A percentile compares a stretch with the other conserved stretches of the same genome.
These are phyloP conservation scores for Cenococcum geophilum DNA, from an alignment of 495 filamentous ascomycete species.

Conservation along the genomic window DNA sequence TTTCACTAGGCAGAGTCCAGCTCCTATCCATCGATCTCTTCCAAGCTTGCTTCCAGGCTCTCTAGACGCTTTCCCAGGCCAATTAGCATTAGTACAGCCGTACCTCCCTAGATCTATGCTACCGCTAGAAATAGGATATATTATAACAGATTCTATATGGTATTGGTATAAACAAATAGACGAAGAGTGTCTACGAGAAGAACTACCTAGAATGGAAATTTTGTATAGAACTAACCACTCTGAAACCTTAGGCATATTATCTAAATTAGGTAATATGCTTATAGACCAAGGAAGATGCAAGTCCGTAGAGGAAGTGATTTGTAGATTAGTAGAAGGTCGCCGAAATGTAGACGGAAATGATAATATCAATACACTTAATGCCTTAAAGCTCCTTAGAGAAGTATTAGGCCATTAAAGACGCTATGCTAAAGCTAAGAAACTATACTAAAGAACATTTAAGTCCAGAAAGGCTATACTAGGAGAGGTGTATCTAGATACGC, in stretches of 20 bases:
- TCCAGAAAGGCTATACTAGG: no score
- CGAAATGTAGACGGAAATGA: constrained; percentile 6
- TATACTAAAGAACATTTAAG: constrained; percentile 12
- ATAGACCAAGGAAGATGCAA: constrained; percentile 25
- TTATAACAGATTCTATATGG: constrained; percentile 2
- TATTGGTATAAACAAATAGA: constrained; percentile 22
- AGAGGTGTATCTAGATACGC: no score
- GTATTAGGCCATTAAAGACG: constrained; percentile 16
- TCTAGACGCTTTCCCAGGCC: constrained; percentile 8
- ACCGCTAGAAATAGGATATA: no score
- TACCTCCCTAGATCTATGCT: background rate
- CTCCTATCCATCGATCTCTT: constrained; percentile 18
- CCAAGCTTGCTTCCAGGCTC: constrained; percentile 6
- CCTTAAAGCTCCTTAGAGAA: no score
- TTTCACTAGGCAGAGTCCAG: constrained; percentile 26
- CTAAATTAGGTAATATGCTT: constrained; percentile 18
- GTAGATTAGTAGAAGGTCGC: constrained; percentile 19
- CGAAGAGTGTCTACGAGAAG: constrained; percentile 21
- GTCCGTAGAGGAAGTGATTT: constrained; percentile 19
- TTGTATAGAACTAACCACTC: constrained; percentile 8
- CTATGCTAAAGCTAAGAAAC: constrained; percentile 15
- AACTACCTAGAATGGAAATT: constrained; percentile 16
- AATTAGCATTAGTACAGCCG: constrained; percentile 3
- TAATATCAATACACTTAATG: constrained; percentile 13
- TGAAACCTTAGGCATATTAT: constrained; percentile 15